These are phyloP conservation scores for Diutina siamensis DNA, from an alignment of 1,139 yeast genomes.

Conservation along the genomic window DNA sequence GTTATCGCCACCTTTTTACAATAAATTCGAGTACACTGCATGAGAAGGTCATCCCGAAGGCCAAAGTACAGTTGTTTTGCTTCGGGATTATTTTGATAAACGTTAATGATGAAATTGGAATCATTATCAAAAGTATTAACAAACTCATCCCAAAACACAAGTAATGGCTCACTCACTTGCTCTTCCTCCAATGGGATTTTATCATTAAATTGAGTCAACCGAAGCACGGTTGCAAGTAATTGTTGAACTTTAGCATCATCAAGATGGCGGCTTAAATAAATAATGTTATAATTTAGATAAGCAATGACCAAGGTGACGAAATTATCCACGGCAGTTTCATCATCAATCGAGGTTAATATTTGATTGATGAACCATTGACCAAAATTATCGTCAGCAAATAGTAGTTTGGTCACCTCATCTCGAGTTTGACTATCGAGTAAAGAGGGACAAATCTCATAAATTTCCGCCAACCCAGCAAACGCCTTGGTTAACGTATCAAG, in stretches of 20 bases:
- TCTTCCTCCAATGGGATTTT: conserved; percentile 61
- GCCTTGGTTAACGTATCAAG: neutral
- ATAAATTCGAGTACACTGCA: conserved; percentile 39
- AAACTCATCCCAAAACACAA: conserved; percentile 73
- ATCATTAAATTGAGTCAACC: conserved; percentile 43
- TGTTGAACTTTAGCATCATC: conserved; percentile 25
- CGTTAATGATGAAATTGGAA: neutral
- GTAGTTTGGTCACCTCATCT: conserved; percentile 18
- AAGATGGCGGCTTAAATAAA: conserved; percentile 36
- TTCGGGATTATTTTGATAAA: conserved; percentile 6
- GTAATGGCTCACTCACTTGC: conserved; percentile 49
- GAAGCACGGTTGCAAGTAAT: conserved; percentile 39
- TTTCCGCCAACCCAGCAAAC: conserved; percentile 26
- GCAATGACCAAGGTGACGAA: conserved; percentile 42
- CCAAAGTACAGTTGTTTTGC: conserved; percentile 13
- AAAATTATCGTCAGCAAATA: conserved; percentile 25
- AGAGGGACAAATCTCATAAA: conserved; percentile 34
- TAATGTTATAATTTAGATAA: conserved; percentile 40
- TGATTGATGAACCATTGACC: conserved; percentile 22
- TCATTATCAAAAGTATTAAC: conserved; percentile 36
- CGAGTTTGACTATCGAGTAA: conserved; percentile 17
- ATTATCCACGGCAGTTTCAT: conserved; percentile 32
- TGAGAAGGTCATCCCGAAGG: conserved; percentile 27
- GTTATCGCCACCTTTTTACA: conserved; percentile 37
- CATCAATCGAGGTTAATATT: conserved; percentile 18